Percentiles rank a stretch among this genome's conserved stretches.
These are phyloP conservation scores for Colletotrichum cordylinicola DNA, from an alignment of 2,329 filamentous ascomycete genomes.

Conservation along the genomic window DNA sequence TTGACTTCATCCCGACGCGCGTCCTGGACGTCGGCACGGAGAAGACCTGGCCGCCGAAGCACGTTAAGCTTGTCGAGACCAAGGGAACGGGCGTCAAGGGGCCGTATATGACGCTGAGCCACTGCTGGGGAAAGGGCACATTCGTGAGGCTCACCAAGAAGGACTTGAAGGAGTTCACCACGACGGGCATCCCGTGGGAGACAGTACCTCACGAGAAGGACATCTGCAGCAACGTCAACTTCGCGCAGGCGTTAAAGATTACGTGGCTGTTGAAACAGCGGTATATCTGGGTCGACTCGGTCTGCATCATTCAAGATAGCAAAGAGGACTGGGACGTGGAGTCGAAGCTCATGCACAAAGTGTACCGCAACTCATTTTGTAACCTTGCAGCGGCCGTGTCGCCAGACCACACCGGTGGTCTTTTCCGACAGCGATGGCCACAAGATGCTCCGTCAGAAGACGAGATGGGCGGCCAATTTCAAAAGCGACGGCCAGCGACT, in stretches of 20 bases:
- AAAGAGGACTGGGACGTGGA: slow-evolving; percentile 23
- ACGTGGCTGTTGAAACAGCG: slow-evolving; percentile 15
- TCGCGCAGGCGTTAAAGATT: slow-evolving; percentile 25
- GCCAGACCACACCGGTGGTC: background rate
- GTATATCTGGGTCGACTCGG: slow-evolving; percentile 32
- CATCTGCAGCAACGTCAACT: slow-evolving; percentile 14
- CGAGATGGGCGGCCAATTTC: background rate
- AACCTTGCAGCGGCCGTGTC: slow-evolving; percentile 24
- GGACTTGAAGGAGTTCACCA: background rate
- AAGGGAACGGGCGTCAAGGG: background rate
- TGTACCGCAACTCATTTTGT: slow-evolving; percentile 19
- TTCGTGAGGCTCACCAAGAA: slow-evolving; percentile 3
- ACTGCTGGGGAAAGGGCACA: slow-evolving; percentile 24
- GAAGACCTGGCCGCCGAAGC: background rate
- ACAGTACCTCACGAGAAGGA: background rate
- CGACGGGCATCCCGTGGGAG: background rate
- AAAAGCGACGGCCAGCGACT: background rate
- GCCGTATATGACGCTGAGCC: slow-evolving; percentile 24
- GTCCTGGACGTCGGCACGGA: slow-evolving; percentile 16
- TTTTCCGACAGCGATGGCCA: background rate
- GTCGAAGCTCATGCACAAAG: slow-evolving; percentile 14
- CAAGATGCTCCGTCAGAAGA: slow-evolving; percentile 16
- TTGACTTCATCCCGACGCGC: slow-evolving; percentile 13
- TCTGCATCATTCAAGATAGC: slow-evolving; percentile 28
- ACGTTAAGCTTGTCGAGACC: slow-evolving; percentile 1